These are phyloP conservation scores for Tulasnella sp. DNA, from an alignment of 768 basidiomycete genomes.

Conservation along the genomic window DNA sequence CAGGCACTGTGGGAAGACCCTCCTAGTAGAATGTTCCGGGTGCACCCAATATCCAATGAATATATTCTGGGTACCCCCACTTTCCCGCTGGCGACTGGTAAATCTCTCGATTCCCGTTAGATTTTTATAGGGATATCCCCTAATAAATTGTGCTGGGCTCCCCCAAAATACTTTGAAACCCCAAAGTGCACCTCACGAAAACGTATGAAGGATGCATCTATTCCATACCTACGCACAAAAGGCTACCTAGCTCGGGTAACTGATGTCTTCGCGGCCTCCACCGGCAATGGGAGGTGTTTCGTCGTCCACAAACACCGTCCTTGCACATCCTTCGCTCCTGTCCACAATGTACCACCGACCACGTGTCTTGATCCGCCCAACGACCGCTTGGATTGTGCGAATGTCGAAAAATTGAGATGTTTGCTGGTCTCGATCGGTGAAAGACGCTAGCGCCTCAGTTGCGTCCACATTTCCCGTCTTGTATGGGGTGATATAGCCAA, in stretches of 20 bases:
- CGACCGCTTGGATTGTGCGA: background rate
- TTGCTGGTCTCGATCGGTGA: background rate
- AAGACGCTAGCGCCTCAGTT: too few relatives aligned
- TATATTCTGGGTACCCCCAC: background rate
- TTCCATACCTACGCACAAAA: background rate
- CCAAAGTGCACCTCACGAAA: too few relatives aligned
- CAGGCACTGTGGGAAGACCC: background rate
- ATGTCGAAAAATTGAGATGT: slow-evolving; percentile 14
- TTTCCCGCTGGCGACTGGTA: background rate
- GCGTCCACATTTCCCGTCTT: too few relatives aligned
- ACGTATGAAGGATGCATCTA: background rate
- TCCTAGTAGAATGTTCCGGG: background rate
- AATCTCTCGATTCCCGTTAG: background rate
- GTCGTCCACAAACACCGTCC: slow-evolving; percentile 19
- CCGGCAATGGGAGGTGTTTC: background rate
- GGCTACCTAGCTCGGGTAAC: background rate
- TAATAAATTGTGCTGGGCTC: too few relatives aligned
- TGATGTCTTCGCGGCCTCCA: background rate
- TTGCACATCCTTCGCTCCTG: slow-evolving; percentile 17
- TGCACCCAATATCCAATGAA: background rate
- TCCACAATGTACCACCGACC: slow-evolving; percentile 27
- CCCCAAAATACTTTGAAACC: too few relatives aligned
- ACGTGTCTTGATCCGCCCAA: background rate
- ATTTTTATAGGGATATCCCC: too few relatives aligned
- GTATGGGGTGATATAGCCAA: too few relatives aligned